Evolutionary conservation across 2,329 filamentous ascomycete species (phyloP), one percentile per base, ranked within the genome.

Genomic region (Botrytis hyacinthi): DNA sequence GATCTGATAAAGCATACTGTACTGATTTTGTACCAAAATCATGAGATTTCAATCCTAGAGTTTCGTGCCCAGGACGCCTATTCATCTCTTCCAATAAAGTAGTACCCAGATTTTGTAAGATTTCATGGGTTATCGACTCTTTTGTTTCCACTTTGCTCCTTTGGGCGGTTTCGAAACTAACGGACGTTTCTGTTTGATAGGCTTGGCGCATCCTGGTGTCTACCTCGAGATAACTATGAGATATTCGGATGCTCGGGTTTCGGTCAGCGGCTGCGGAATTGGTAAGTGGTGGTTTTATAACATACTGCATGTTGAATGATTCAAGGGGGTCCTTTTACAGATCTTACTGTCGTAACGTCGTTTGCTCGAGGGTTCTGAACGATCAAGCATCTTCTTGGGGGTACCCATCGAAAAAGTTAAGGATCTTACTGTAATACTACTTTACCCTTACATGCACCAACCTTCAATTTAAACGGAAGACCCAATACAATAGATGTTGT

Each of bases 101-200:
- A 59, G 35, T 26, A 37, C 37, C n/a, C 35, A 26, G 35, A 54
- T 29, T n/a, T 35, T 35, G 44, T 54, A 12, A 54, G 46, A 67
- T 40, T 54, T 40, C 32, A n/a, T 40, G 35, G 10, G 26, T 54
- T 6, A n/a, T 54, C 26, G 48, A 67, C 46, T 44, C 46, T 42
- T 67, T 42, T 35, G 37, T 54, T 72, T 59, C 61, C 59, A 72
- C 60, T 57, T 59, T 57, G 48, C 57, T 48, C 42, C 69, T 71
- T 63, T 54, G 22, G 46, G 40, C n/a, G 70, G 62, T 59, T 72
- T 72, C 60, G 51, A 68, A 72, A 60, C 62, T 32, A 59, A 8
- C 35, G 48, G 61, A 40, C 40, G 48, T 68, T 72, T 72, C 70
- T 37, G 29, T 37, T 72, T 59, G 42, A 68, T 66, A 37, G 37